Evolutionary conservation across 1,139 yeast genomes (phyloP).

Genomic region (Pichia sp.): DNA sequence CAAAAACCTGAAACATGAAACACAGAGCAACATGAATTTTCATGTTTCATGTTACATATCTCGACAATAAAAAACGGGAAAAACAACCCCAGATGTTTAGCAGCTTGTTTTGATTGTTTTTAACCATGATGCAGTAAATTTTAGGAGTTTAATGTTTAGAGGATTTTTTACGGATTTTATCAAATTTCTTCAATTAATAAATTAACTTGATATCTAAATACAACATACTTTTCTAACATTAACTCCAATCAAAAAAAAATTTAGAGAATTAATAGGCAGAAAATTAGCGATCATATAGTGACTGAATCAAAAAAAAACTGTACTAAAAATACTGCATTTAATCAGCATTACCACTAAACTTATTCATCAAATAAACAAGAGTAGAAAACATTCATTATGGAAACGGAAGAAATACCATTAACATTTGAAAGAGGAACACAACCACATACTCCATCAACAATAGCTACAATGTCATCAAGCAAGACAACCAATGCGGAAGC

Average conservation of each 20-base stretch:
- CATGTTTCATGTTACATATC: not conserved
- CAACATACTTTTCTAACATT: not conserved
- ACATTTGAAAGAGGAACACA: not conserved
- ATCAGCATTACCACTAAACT: too few relatives aligned
- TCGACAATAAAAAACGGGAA: not conserved
- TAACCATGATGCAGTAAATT: not conserved
- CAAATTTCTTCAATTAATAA: not conserved
- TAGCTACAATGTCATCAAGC: not conserved
- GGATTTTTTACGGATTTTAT: not conserved
- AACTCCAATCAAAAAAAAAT: too few relatives aligned
- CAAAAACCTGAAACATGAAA: not conserved
- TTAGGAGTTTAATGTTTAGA: not conserved
- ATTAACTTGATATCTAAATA: not conserved
- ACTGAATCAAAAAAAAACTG: not conserved
- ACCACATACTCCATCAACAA: not conserved
- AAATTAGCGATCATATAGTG: not conserved
- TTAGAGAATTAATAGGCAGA: not conserved
- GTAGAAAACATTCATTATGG: not conserved
- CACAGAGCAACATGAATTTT: not conserved
- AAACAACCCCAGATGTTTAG: not conserved
- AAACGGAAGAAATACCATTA: not conserved
- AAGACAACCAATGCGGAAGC: not conserved
- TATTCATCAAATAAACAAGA: not conserved
- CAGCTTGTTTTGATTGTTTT: not conserved
- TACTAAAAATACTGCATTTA: too few relatives aligned